Conservation (phyloP, 1,139 yeast species). For the Scheffersomyces insectosa region DNA sequence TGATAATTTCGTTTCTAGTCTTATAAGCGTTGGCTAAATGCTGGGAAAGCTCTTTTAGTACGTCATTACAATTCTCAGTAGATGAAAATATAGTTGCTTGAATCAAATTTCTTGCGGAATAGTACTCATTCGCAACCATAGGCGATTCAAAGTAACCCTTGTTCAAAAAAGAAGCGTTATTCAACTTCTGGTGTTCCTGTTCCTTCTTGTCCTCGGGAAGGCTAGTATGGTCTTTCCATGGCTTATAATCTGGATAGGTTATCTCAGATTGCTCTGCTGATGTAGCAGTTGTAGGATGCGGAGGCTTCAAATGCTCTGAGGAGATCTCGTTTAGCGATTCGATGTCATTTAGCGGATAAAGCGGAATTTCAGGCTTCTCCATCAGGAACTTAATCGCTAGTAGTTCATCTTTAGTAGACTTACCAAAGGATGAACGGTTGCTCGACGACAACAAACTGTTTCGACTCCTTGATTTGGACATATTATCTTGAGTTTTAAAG, state of each 20-base stretch:
- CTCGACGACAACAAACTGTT: slow-evolving; percentile 37
- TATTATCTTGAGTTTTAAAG: slow-evolving; percentile 7
- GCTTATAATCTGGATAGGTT: slow-evolving; percentile 73
- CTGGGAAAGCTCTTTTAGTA: slow-evolving; percentile 44
- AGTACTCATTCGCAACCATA: slow-evolving; percentile 54
- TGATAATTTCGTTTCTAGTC: slow-evolving; percentile 61
- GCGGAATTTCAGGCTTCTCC: slow-evolving; percentile 34
- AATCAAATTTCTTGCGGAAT: slow-evolving; percentile 52
- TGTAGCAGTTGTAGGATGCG: neutral
- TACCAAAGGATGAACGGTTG: slow-evolving; percentile 24
- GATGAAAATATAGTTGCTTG: slow-evolving; percentile 45
- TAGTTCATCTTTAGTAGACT: slow-evolving; percentile 35
- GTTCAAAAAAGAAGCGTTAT: slow-evolving; percentile 35
- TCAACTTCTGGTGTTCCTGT: slow-evolving; percentile 27
- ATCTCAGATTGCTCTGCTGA: slow-evolving; percentile 1
- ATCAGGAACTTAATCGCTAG: slow-evolving; percentile 37
- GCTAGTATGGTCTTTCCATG: slow-evolving; percentile 69
- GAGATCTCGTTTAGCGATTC: slow-evolving; percentile 2
- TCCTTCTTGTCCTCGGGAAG: slow-evolving; percentile 39
- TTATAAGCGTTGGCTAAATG: slow-evolving; percentile 64
- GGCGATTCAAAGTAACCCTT: slow-evolving; percentile 56
- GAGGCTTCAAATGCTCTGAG: neutral
- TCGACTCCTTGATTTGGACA: slow-evolving; percentile 40
- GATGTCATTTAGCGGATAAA: slow-evolving; percentile 37
- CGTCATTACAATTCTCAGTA: slow-evolving; percentile 37